phyloP scores from a whole-genome alignment of 495 filamentous ascomycete species.

The Hypoxylon fragiforme region DNA sequence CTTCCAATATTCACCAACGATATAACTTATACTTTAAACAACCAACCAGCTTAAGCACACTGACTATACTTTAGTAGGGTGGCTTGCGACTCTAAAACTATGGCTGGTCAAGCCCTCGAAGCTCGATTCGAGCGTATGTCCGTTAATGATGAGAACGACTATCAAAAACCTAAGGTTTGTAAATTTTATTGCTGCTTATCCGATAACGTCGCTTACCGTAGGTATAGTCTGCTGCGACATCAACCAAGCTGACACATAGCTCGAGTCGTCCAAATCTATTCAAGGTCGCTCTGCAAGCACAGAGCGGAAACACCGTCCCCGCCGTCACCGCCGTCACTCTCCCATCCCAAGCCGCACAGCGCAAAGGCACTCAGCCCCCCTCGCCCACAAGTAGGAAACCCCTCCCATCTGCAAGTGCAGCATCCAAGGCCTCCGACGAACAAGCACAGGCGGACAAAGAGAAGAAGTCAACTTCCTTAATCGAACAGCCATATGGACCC shows the following conservation, averaged over 20 bases:
- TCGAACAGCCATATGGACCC: conserved; percentile 62
- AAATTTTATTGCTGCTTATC: neutral
- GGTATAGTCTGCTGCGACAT: conserved; percentile 54
- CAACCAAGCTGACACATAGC: conserved; percentile 61
- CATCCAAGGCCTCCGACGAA: conserved; percentile 59
- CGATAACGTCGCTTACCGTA: conserved; percentile 34
- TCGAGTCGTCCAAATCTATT: conserved; percentile 70
- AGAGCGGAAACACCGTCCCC: conserved; percentile 55
- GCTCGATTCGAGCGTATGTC: conserved; percentile 80
- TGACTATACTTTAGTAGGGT: neutral
- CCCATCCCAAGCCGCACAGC: conserved; percentile 66
- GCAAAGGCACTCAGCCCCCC: conserved; percentile 40
- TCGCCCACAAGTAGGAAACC: conserved; percentile 44
- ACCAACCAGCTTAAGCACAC: no score
- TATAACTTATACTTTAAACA: no score
- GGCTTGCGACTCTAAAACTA: conserved; percentile 16
- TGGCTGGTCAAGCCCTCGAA: conserved; percentile 63
- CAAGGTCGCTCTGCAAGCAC: conserved; percentile 81
- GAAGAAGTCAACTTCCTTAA: conserved; percentile 53
- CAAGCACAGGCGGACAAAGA: conserved; percentile 48
- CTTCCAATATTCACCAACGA: no score
- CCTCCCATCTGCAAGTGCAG: conserved; percentile 40
- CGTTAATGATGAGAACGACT: conserved; percentile 80
- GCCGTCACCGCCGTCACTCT: conserved; percentile 66
- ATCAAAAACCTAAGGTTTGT: conserved; percentile 72